Base-by-base conservation (phyloP, 1,139 yeast genomes). In the Hanseniaspora gamundiae region DNA sequence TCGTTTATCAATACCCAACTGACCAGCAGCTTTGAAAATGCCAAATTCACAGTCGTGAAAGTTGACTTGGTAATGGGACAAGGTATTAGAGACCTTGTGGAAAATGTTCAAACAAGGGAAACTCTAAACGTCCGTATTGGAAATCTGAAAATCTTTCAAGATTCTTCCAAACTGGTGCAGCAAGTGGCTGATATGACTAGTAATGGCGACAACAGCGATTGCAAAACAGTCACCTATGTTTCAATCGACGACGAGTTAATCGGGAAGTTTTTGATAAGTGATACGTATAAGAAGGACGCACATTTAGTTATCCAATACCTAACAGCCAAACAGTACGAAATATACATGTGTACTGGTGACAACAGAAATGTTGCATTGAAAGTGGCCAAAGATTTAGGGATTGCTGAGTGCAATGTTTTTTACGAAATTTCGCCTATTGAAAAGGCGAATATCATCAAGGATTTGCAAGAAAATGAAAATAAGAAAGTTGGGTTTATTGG, bases 341-440 rank as follows among this genome's bases (percentile, higher is more conserved):
- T 87, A n/a, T 94, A 88, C 7, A 80, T 91, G 76, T 84, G 91
- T 1, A 86, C 95, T 1, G 99, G 99, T 39, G 99, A 91, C 59
- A 75, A 77, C 47, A 62, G 61, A 6, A 67, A 67, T 22, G 77
- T 84, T 1, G 94, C 95, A 0, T 58, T 65, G 35, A 69, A 70
- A 45, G 74, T 86, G 33, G 95, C 94, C 0, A 53, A 59, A 10
- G 71, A 74, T 44, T 73, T 86, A 40, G 93, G 87, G 1, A 80
- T 93, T 19, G 73, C 80, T 0, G 58, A 62, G 7, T 66, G 70
- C 6, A 77, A 82, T 54, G 78, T 85, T 3, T 84, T 78, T 68
- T 79, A 93, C 45, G 87, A 80, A 48, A 77, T 85, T 1, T 68
- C 81, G 0, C 97, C 98, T 0, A 69, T 73, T 14, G 80, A 82